Base-by-base conservation (phyloP, 148 eudicot genomes). In the Tetragonia tetragonoides region DNA sequence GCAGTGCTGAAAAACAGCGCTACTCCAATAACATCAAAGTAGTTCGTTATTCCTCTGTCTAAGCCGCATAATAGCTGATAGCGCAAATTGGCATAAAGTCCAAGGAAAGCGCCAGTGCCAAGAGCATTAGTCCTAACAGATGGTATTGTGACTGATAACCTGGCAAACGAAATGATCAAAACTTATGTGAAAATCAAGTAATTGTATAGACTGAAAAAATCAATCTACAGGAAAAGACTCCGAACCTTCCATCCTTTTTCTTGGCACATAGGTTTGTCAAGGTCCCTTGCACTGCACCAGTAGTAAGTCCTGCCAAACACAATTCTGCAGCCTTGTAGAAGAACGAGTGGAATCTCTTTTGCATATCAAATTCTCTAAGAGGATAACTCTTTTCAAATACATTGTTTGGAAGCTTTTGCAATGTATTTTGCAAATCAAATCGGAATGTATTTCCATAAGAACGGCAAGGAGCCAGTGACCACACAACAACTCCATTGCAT, bases 401-500 rank as follows among this genome's bases (percentile, higher is more conserved):
- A 82, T 92, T 95, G 82, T 95, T 95, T 7, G 98, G 98, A 47
- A 95, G 93, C 85, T 92, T 94, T 84, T 90, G 98, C 84, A 94
- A 83, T 18, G 97, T 92, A 78, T 92, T 94, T 77, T 95, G 97
- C 84, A 92, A 84, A 87, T 92, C 98, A 76, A 83, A 89, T 34
- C 83, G 88, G 84, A 94, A 94, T 28, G 97, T 95, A 64, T 87
- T 92, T 73, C 98, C 97, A 87, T 95, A 95, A 8, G 98, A 95
- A 69, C 96, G 98, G 68, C 98, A 95, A 44, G 98, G 97, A 79
- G 97, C 97, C 75, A 95, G 94, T 15, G 97, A 89, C 98, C 98
- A 95, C 75, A 95, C 94, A 81, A 90, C 92, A 65, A 87, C 78
- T 59, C 96, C 97, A 78, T 95, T 95, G 90, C 98, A 95, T 70